A percentile compares a stretch with the other conserved stretches of the same genome.
phyloP scores from a whole-genome alignment of 345 rosid species.

The Boechera divaricarpa region DNA sequence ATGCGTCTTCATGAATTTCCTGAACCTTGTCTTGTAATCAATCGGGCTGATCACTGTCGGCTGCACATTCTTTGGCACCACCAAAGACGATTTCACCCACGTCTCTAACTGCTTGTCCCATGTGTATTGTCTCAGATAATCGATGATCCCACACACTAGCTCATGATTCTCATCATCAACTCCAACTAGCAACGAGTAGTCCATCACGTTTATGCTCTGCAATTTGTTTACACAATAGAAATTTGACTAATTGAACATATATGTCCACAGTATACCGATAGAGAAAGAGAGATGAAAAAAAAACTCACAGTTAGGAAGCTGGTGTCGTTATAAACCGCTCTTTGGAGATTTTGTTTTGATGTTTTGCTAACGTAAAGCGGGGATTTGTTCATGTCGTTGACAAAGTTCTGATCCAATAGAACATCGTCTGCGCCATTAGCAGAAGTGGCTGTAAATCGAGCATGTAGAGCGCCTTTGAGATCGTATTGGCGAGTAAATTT shows the following conservation, averaged over 20 bases:
- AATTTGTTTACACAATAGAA: slow-evolving; percentile 21
- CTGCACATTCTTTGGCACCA: slow-evolving; percentile 74
- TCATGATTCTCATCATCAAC: slow-evolving; percentile 69
- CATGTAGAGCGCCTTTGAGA: slow-evolving; percentile 92
- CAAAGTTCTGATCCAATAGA: slow-evolving; percentile 94
- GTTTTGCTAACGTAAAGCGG: slow-evolving; percentile 86
- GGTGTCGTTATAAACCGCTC: slow-evolving; percentile 98
- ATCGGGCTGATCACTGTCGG: slow-evolving; percentile 93
- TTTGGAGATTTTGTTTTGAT: slow-evolving; percentile 71
- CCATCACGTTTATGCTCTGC: slow-evolving; percentile 96
- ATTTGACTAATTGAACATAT: neutral
- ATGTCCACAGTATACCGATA: neutral
- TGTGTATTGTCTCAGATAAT: slow-evolving; percentile 94
- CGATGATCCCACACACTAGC: slow-evolving; percentile 97
- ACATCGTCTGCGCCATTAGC: slow-evolving; percentile 71
- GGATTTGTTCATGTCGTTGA: slow-evolving; percentile 86
- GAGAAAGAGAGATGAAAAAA: neutral
- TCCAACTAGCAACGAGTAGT: slow-evolving; percentile 90
- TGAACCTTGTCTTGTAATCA: slow-evolving; percentile 93
- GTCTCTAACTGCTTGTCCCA: slow-evolving; percentile 99
- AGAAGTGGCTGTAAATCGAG: slow-evolving; percentile 59
- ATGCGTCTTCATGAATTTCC: slow-evolving; percentile 87
- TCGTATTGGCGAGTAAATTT: slow-evolving; percentile 85
- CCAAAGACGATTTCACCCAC: slow-evolving; percentile 94
- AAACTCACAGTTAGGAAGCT: slow-evolving; percentile 84